These are phyloP conservation scores for Mychonastes homosphaera DNA, from an alignment of 139 green algal species.

Conservation along the genomic window DNA sequence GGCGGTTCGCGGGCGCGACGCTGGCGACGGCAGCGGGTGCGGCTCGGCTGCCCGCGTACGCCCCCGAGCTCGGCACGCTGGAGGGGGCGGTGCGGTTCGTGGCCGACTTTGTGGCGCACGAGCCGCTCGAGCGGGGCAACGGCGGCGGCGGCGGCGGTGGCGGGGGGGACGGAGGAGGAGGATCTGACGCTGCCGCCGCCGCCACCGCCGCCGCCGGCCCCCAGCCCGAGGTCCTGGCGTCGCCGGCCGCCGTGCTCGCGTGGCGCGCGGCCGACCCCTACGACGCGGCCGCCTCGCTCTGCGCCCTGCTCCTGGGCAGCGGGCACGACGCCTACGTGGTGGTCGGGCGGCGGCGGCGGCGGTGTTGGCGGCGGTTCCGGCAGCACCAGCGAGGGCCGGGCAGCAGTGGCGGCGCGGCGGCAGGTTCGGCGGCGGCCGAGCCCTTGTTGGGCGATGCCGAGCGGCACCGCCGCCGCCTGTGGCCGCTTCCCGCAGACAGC, in stretches of 20 bases:
- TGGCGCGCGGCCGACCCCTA: slow-evolving; percentile 75
- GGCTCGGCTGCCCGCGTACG: slow-evolving; percentile 44
- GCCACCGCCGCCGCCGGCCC: slow-evolving; percentile 54
- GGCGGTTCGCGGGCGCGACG: slow-evolving; percentile 75
- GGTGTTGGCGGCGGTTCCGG: slow-evolving; percentile 8
- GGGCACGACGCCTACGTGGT: slow-evolving; percentile 76
- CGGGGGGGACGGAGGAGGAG: too few species aligned
- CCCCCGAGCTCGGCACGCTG: slow-evolving; percentile 58
- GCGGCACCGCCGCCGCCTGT: too few species aligned
- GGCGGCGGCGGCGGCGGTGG: too few species aligned
- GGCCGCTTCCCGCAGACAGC: too few species aligned
- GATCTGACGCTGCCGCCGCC: too few species aligned
- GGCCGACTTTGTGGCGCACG: slow-evolving; percentile 64
- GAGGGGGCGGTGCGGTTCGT: slow-evolving; percentile 58
- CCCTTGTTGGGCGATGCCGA: too few species aligned
- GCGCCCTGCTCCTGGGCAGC: slow-evolving; percentile 54
- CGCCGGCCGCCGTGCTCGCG: slow-evolving; percentile 49
- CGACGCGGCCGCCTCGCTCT: slow-evolving; percentile 61
- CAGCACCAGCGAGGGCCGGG: not conserved
- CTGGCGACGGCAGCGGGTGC: too few species aligned
- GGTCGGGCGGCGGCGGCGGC: slow-evolving; percentile 34
- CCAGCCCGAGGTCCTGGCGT: slow-evolving; percentile 56
- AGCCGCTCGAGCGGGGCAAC: slow-evolving; percentile 65
- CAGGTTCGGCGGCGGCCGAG: too few species aligned
- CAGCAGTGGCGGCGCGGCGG: slow-evolving; percentile 1